Conservation (phyloP, 495 filamentous ascomycete species). For the Talaromyces proteolyticus region DNA sequence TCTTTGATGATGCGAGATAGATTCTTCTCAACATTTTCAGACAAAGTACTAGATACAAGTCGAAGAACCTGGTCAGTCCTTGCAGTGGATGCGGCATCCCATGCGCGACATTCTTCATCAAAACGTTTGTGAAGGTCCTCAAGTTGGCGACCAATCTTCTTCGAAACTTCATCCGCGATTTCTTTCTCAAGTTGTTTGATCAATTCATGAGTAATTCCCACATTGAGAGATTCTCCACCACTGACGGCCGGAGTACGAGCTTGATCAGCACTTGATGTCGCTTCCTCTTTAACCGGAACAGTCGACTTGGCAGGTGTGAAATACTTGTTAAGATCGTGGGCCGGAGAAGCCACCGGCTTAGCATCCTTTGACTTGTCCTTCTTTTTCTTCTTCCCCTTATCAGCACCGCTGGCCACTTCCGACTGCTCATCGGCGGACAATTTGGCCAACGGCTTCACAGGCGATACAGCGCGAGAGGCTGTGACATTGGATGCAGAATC, state of each 20-base stretch:
- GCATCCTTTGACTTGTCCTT: constrained; percentile 47
- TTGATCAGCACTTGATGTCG: background rate
- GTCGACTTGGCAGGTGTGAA: constrained; percentile 5
- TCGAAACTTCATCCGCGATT: constrained; percentile 50
- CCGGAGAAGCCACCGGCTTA: constrained; percentile 23
- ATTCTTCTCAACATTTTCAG: constrained; percentile 82
- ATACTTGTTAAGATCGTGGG: constrained; percentile 1
- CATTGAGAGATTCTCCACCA: background rate
- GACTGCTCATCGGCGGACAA: constrained; percentile 29
- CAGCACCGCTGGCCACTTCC: constrained; percentile 30
- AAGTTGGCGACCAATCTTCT: constrained; percentile 50
- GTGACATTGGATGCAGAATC: constrained; percentile 24
- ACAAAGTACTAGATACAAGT: constrained; percentile 79
- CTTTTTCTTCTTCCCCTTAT: constrained; percentile 52
- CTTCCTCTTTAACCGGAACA: constrained; percentile 3
- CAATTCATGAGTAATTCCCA: constrained; percentile 2
- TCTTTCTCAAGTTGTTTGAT: constrained; percentile 36
- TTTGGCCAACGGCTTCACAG: constrained; percentile 41
- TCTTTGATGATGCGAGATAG: constrained; percentile 62
- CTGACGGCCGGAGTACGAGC: constrained; percentile 5
- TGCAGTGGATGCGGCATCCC: constrained; percentile 58
- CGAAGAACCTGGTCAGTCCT: constrained; percentile 77
- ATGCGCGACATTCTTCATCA: constrained; percentile 58
- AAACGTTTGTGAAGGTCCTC: constrained; percentile 54
- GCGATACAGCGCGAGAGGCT: constrained; percentile 32